A percentile compares a stretch with the other conserved stretches of the same genome.
phyloP scores from a whole-genome alignment of 2,329 filamentous ascomycete genomes.

The Cladosporium sp. region DNA sequence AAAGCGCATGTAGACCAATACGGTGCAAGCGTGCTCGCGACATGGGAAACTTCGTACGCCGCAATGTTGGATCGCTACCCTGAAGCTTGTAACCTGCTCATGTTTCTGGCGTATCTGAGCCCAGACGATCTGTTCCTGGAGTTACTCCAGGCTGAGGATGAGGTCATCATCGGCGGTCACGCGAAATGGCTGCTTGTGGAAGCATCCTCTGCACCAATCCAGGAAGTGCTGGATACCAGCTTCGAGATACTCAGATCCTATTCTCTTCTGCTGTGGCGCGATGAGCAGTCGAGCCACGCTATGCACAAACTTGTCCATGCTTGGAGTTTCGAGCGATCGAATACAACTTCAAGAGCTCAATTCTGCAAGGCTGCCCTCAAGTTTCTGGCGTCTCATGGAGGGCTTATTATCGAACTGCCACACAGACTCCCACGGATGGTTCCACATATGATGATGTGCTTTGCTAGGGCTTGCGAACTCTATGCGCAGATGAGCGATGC shows the following conservation, averaged over 20 bases:
- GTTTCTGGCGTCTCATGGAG: neutral
- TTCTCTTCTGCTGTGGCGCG: slow-evolving; percentile 27
- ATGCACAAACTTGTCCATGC: slow-evolving; percentile 33
- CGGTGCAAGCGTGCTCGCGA: slow-evolving; percentile 32
- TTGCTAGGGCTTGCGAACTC: neutral
- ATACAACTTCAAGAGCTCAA: neutral
- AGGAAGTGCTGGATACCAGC: neutral
- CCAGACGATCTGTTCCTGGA: neutral
- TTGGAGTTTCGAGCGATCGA: slow-evolving; percentile 22
- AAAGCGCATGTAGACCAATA: slow-evolving; percentile 26
- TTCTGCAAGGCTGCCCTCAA: neutral
- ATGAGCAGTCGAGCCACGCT: slow-evolving; percentile 27
- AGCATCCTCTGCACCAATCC: neutral
- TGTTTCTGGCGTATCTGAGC: neutral
- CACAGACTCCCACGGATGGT: no score
- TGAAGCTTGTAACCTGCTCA: slow-evolving; percentile 24
- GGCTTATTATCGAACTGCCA: no score
- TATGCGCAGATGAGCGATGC: neutral
- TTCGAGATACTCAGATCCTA: slow-evolving; percentile 24
- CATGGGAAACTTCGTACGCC: slow-evolving; percentile 30
- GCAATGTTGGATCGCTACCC: slow-evolving; percentile 24
- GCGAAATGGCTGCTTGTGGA: neutral
- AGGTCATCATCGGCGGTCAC: neutral
- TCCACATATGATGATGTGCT: neutral
- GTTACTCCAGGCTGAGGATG: neutral